Percentiles rank a stretch among this genome's conserved stretches.
These are phyloP conservation scores for Collariella sp. DNA, from an alignment of 495 filamentous ascomycete genomes.

Conservation along the genomic window DNA sequence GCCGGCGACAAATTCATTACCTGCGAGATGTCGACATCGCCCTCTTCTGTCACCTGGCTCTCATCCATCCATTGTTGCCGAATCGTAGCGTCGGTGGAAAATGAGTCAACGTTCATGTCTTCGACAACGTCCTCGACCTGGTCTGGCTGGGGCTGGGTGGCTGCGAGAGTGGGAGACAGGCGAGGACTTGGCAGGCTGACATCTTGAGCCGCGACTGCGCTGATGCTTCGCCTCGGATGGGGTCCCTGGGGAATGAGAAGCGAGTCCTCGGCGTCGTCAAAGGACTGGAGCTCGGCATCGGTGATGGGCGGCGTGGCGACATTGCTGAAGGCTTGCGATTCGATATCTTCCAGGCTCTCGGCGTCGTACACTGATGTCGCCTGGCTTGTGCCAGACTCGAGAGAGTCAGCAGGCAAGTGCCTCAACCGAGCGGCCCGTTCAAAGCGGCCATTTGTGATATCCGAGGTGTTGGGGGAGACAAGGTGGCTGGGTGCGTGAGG, in stretches of 20 bases:
- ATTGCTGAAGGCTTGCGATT: constrained; percentile 43
- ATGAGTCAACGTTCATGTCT: constrained; percentile 25
- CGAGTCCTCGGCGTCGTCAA: constrained; percentile 38
- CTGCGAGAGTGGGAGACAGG: constrained; percentile 81
- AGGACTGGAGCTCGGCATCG: constrained; percentile 43
- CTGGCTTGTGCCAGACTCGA: constrained; percentile 37
- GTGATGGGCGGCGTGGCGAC: constrained; percentile 51
- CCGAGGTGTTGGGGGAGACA: constrained; percentile 42
- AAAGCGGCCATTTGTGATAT: constrained; percentile 18
- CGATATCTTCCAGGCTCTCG: constrained; percentile 37
- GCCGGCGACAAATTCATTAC: constrained; percentile 15
- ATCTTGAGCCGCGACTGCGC: constrained; percentile 64
- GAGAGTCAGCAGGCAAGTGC: constrained; percentile 27
- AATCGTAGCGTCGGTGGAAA: constrained; percentile 20
- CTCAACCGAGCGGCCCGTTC: constrained; percentile 29
- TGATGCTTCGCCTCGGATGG: constrained; percentile 42
- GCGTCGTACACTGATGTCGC: constrained; percentile 40
- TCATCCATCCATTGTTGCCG: constrained; percentile 23
- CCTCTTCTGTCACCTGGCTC: constrained; percentile 24
- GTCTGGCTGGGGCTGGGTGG: constrained; percentile 49
- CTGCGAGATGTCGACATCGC: constrained; percentile 7
- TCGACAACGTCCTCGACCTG: constrained; percentile 35
- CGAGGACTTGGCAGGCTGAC: constrained; percentile 91
- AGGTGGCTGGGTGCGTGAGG: constrained; percentile 29
- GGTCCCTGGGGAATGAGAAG: constrained; percentile 30